phyloP scores from a whole-genome alignment of 1,139 yeast genomes.

The Hansenula sp. region DNA sequence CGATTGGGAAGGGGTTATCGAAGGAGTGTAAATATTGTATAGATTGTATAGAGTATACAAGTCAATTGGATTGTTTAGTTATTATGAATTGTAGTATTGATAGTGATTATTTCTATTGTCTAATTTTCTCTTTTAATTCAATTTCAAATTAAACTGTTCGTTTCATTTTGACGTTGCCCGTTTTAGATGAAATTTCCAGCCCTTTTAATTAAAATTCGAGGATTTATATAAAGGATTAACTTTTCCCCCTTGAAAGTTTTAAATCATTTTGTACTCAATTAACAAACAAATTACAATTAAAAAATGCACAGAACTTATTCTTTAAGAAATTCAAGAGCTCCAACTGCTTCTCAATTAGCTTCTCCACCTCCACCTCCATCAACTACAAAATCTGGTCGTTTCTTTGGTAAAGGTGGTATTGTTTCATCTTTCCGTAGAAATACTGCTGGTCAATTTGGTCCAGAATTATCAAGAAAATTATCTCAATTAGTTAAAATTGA shows the following conservation, averaged over 20 bases:
- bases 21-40: no score
- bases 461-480: slow-evolving; percentile 89
- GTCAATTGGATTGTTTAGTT: no score
- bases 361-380: slow-evolving; percentile 95
- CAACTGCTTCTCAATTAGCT: slow-evolving; percentile 93
- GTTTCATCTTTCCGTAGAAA: slow-evolving; percentile 78
- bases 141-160: neutral
- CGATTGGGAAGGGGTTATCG: no score
- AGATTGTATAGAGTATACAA: no score
- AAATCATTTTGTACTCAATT: no score
- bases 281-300: neutral
- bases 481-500: slow-evolving; percentile 91
- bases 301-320: slow-evolving; percentile 98
- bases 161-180: neutral
- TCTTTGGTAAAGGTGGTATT: slow-evolving; percentile 88
- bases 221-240: no score
- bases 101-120: no score
- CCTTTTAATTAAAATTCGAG: no score
- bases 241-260: no score
- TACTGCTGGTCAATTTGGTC: slow-evolving; percentile 92
- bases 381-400: slow-evolving; percentile 75
- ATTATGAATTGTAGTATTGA: no score
- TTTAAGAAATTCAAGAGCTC: slow-evolving; percentile 90
- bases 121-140: no score
- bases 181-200: neutral